Evolutionary conservation across 352 stramenopile genomes (phyloP), one percentile per base, ranked within the genome.

Genomic region (Thraustochytrium striatum): DNA sequence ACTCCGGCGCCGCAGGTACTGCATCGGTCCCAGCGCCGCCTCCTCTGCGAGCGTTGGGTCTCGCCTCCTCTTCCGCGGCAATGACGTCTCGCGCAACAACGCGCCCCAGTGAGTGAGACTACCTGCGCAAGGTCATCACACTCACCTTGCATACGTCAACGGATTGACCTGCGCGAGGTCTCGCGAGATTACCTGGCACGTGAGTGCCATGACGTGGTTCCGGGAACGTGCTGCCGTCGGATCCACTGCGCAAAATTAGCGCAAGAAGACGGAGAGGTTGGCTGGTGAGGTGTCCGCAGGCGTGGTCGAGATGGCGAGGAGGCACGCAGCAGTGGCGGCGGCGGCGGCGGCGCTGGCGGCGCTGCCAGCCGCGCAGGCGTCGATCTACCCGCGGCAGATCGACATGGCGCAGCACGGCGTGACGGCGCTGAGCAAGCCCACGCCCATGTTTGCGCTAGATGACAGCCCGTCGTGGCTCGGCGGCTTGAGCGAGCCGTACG

Each of bases 401-500:
- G 59, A 70, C 25, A 70, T 38, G 3, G 5, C 53, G 5, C 21
- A 70, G 16, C 25, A 8, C 59, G 59, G 59, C 25, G 25, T 70
- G 33, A 13, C 16, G 7, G 59, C 50, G n/a, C 61, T 75, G n/a
- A 75, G 65, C 41, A 75, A 75, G 65, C 41, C 58, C 65, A 75
- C 52, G 65, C 65, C 65, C 44, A 75, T 75, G 65, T 75, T 75
- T 25, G 30, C 65, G 11, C 39, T 39, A 13, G 50, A 25, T 11
- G 65, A 75, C 35, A 75, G 65, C 65, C 65, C 65, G 28, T 28
- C 21, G 7, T 75, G 65, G 65, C 58, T 75, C 65, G 65, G 65
- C 32, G 65, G 65, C n/a, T 43, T 75, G 21, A 7, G 2, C 0
- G 65, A 75, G 41, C 65, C 65, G 9, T 68, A 68, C 65, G 68